Base-by-base conservation (phyloP, 441 rosid genomes). In the Bocquillonia castaneifolia region DNA sequence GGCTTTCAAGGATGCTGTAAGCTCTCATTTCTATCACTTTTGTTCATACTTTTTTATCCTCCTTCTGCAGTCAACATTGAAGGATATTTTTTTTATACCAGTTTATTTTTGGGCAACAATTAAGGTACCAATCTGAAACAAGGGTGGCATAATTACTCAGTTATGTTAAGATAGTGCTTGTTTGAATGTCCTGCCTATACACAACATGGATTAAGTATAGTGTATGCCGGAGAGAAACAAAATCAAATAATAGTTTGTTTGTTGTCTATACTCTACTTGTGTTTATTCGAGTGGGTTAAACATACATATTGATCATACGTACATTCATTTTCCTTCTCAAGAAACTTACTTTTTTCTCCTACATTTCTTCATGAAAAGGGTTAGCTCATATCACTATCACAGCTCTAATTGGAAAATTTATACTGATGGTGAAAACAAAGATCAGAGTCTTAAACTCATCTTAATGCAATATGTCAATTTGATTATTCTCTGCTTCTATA, bases 1-100 rank as follows among this genome's bases (percentile, higher is more conserved):
- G 39, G 87, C 88, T 59, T 88, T 90, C 75, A 90, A 88, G 78
- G 78, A 87, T 62, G 89, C 94, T 73, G 98, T 90, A 82, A 80
- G 92, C 67, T 53, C 58, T 34, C 17, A 45, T 45, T 66, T 64
- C 70, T 66, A 61, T 60, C 26, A 9, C 1, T 22, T 59, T 20
- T 31, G 3, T 14, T 6, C 20, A 22, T 64, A 36, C 29, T 48
- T 48, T 10, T 45, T 54, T 63, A 18, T n/a, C 9, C 5, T 22
- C 32, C 15, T 18, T 56, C 34, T 40, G 37, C 12, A 57, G 37
- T 39, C 45, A 23, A 7, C 32, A 9, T n/a, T 40, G 47, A 26
- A 53, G 52, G 40, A 56, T 14, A 42, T 31, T 67, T 17, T 44
- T 44, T 29, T 65, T 22, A 6, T 14, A 18, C 6, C 23, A 36